Percentiles rank a stretch among this genome's conserved stretches.
phyloP scores from a whole-genome alignment of 75 land plant genomes.

The Adiantum capillusveneris region DNA sequence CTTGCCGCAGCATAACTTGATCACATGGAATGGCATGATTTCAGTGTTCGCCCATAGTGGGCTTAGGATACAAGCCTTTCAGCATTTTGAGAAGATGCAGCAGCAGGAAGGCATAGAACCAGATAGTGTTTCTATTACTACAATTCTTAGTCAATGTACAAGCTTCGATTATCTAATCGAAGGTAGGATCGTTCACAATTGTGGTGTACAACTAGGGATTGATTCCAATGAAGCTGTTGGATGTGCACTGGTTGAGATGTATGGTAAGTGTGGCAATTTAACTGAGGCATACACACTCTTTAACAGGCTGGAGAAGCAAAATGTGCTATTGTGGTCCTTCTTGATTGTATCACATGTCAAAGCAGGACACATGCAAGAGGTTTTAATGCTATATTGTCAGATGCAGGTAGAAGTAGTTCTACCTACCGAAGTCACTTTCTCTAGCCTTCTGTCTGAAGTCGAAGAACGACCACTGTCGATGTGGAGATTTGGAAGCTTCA shows the following conservation, averaged over 20 bases:
- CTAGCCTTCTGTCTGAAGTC: constrained; percentile 13
- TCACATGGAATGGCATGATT: constrained; percentile 73
- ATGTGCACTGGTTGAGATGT: not conserved
- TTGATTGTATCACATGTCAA: not conserved
- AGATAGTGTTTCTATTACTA: not conserved
- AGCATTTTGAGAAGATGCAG: constrained; percentile 1
- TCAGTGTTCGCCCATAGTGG: constrained; percentile 62
- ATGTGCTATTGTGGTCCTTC: not conserved
- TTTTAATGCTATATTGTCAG: constrained; percentile 34
- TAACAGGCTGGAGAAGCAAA: not conserved
- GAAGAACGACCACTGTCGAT: not conserved
- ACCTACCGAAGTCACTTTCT: constrained; percentile 52
- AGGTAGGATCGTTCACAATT: not conserved
- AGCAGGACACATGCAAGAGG: constrained; percentile 7
- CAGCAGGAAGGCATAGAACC: not conserved
- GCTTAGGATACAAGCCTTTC: constrained; percentile 6
- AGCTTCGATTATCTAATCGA: not conserved
- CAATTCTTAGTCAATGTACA: not conserved
- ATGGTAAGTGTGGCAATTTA: not conserved
- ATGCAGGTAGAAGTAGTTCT: constrained; percentile 38
- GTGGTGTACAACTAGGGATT: not conserved
- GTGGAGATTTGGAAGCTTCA: not conserved
- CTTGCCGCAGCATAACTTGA: constrained; percentile 42
- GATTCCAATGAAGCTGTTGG: not conserved
- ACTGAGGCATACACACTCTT: not conserved